Base-by-base conservation (phyloP, 768 basidiomycete species). In the Termitomyces sp. region DNA sequence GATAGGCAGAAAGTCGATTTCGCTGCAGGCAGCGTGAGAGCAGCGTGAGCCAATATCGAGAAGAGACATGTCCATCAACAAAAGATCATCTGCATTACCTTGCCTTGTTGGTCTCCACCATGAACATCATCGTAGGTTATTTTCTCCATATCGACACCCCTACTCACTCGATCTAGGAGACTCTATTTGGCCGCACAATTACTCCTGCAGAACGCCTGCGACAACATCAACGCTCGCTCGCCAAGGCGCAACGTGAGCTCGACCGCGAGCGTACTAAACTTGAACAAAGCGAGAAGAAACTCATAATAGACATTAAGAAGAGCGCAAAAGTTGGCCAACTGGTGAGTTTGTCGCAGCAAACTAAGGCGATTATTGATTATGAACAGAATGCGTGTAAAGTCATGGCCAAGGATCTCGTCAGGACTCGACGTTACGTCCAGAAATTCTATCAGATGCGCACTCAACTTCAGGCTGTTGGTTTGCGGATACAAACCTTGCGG, bases 371-470 rank as follows among this genome's bases (percentile, higher is more conserved):
- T 63, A 63, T 67, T 64, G 60, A 57, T 58, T 61, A 60, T 60
- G 57, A 59, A 58, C 73, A 98, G 96, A 94, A 93, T 70, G 94
- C 96, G 22, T 98, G 95, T 79, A 98, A 98, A 81, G 91, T 98
- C 63, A 97, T 98, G 90, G 97, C 97, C 27, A 98, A 97, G 73
- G 97, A 99, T 70, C 88, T 99, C 58, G 94, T 98, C 63, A 86
- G 97, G 63, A 98, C 96, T 12, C 82, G 97, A 51, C 85, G 91
- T 68, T 98, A 99, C 70, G 81, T 95, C 27, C 94, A 98, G 75
- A 98, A 98, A 72, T 99, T 99, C 79, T 92, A 97, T 70, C 93
- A 95, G 70, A 98, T 99, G 96, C 85, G 93, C 58, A 98, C 97
- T 2, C 97, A 98, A 70, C 82, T 99, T 1, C 97, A 99, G 73